Conservation (phyloP, 163 green algal species). For the Scenedesmus sp. region DNA sequence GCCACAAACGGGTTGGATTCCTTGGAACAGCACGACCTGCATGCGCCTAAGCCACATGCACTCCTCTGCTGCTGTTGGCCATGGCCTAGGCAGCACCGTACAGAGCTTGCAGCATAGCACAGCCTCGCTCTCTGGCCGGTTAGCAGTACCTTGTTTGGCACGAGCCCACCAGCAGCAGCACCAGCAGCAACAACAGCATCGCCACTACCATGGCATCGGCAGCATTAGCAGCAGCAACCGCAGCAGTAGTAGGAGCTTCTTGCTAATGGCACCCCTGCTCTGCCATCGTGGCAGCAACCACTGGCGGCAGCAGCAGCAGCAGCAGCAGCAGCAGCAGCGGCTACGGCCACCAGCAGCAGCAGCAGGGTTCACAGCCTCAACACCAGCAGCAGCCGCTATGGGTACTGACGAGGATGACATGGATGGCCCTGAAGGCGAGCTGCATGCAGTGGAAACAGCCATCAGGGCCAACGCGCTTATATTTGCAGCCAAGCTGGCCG, state of each 20-base stretch:
- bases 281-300: neutral
- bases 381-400: neutral
- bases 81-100: neutral
- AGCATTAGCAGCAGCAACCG: neutral
- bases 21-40: neutral
- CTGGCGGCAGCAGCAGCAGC: constrained; percentile 24
- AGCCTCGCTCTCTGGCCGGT: neutral
- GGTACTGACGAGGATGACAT: constrained; percentile 11
- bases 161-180: neutral
- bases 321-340: neutral
- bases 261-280: neutral
- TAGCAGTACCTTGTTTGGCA: neutral
- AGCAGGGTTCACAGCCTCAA: constrained; percentile 21
- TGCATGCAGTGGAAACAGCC: constrained; percentile 65
- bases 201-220: neutral
- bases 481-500: constrained; percentile 88
- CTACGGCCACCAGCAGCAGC: constrained; percentile 17
- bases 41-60: constrained; percentile 1
- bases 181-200: neutral
- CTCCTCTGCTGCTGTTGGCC: constrained; percentile 9
- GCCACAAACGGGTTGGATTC: neutral
- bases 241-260: neutral
- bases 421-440: constrained; percentile 44
- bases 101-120: neutral
- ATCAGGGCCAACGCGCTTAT: constrained; percentile 90